A percentile compares a stretch with the other conserved stretches of the same genome.
Conservation (phyloP, 2,329 filamentous ascomycete species). For the Graphiopsis chlorocephala region DNA sequence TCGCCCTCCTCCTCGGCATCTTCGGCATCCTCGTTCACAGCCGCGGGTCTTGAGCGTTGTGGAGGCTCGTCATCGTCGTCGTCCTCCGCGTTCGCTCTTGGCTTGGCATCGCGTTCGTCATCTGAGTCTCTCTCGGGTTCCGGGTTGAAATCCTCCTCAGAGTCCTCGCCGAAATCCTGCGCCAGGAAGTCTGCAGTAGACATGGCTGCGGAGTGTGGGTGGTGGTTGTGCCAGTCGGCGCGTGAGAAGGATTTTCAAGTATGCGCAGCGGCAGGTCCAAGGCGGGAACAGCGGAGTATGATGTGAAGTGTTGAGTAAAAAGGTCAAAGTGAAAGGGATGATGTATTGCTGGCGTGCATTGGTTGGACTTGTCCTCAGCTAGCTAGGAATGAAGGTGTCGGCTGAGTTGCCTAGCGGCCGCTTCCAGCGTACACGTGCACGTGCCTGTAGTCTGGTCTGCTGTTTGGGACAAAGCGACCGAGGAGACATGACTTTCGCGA, state of each 20-base stretch:
- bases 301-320: not conserved
- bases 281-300: not conserved
- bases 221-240: not conserved
- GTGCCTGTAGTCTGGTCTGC: too few species aligned
- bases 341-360: constrained; percentile 1
- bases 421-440: not conserved
- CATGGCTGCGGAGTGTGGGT: constrained; percentile 23
- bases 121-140: constrained; percentile 71
- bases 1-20: constrained; percentile 53
- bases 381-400: not conserved
- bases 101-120: constrained; percentile 53
- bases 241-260: not conserved
- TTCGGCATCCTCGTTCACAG: constrained; percentile 49
- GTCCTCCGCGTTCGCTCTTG: constrained; percentile 32
- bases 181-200: constrained; percentile 42
- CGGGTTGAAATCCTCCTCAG: constrained; percentile 85
- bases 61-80: constrained; percentile 39
- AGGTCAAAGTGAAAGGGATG: not conserved
- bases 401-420: not conserved
- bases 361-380: not conserved
- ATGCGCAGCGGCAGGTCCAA: not conserved
- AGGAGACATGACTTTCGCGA: too few species aligned
- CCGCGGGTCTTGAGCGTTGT: constrained; percentile 35
- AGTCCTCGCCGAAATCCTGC: constrained; percentile 53
- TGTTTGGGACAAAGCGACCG: not conserved